A percentile compares a stretch with the other conserved stretches of the same genome.
phyloP scores from a whole-genome alignment of 2,329 filamentous ascomycete species.

The Torrubiellomyces zombiae region DNA sequence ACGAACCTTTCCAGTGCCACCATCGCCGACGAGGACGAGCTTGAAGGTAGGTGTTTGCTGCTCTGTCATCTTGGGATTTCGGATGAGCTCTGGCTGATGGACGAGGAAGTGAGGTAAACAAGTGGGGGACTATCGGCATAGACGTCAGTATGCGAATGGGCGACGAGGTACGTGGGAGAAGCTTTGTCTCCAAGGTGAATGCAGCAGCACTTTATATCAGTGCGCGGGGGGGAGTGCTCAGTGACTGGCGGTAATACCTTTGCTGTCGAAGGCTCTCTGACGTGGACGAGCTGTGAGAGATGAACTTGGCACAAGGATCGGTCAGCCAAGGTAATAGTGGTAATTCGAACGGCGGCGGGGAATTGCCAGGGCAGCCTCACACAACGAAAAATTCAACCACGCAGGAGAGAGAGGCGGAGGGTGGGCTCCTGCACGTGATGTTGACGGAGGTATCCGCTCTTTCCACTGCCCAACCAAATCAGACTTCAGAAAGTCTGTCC shows the following conservation, averaged over 20 bases:
- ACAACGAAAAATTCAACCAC: slow-evolving; percentile 29
- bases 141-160: slow-evolving; percentile 15
- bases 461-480: slow-evolving; percentile 4
- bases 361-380: slow-evolving; percentile 19
- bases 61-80: slow-evolving; percentile 43
- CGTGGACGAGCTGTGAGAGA: slow-evolving; percentile 16
- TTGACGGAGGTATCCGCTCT: slow-evolving; percentile 5
- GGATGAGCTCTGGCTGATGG: slow-evolving; percentile 7
- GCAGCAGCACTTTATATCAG: slow-evolving; percentile 4
- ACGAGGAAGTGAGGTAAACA: slow-evolving; percentile 27
- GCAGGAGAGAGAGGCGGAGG: no score
- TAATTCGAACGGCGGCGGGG: slow-evolving; percentile 26
- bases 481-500: no score
- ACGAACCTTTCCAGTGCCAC: slow-evolving; percentile 92
- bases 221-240: slow-evolving; percentile 3
- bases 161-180: slow-evolving; percentile 5
- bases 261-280: slow-evolving; percentile 9
- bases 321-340: slow-evolving; percentile 21
- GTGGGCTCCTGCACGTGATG: slow-evolving; percentile 19
- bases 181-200: no score
- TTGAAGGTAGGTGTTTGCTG: slow-evolving; percentile 72
- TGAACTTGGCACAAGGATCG: slow-evolving; percentile 16
- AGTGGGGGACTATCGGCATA: slow-evolving; percentile 22
- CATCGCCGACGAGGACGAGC: slow-evolving; percentile 98
- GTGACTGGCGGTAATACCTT: slow-evolving; percentile 8